Evolutionary conservation across 805 yeast species (phyloP).

Genomic region (Yamadazyma laniorum): DNA sequence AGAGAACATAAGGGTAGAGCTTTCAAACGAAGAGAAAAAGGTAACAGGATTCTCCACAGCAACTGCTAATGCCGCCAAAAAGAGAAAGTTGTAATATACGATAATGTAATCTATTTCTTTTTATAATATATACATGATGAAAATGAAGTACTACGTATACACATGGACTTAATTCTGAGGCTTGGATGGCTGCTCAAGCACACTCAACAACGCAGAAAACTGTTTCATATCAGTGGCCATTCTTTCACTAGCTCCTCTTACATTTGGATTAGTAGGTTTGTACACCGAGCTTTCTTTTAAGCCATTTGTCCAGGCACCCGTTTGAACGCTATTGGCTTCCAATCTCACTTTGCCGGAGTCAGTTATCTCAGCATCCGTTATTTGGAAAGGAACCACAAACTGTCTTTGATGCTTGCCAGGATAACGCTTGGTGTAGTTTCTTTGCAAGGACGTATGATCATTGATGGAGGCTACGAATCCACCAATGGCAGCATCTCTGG

Average conservation of each 20-base stretch:
- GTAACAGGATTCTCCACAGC: conserved; percentile 30
- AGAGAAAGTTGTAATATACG: conserved; percentile 25
- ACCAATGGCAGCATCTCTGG: conserved; percentile 52
- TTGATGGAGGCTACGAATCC: conserved; percentile 34
- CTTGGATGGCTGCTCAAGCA: conserved; percentile 1
- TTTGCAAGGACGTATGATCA: conserved; percentile 38
- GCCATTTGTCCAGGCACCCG: conserved; percentile 38
- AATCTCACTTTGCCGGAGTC: conserved; percentile 37
- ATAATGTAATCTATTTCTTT: conserved; percentile 1
- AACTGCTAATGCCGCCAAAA: conserved; percentile 22
- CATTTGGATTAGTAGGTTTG: conserved; percentile 32
- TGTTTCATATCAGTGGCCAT: conserved; percentile 24
- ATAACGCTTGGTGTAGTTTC: conserved; percentile 36
- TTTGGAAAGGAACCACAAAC: conserved; percentile 41
- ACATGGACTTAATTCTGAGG: neutral
- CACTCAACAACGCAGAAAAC: conserved; percentile 9
- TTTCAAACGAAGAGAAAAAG: conserved; percentile 53
- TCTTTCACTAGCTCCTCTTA: conserved; percentile 34
- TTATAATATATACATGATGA: neutral
- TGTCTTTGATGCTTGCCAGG: conserved; percentile 44
- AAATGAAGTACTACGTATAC: neutral
- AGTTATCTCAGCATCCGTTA: conserved; percentile 37
- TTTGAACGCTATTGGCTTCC: conserved; percentile 40
- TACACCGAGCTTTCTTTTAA: conserved; percentile 18
- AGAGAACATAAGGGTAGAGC: conserved; percentile 58